These are phyloP conservation scores for Flaveria bidentis DNA, from an alignment of 129 eudicot genomes.

Conservation along the genomic window DNA sequence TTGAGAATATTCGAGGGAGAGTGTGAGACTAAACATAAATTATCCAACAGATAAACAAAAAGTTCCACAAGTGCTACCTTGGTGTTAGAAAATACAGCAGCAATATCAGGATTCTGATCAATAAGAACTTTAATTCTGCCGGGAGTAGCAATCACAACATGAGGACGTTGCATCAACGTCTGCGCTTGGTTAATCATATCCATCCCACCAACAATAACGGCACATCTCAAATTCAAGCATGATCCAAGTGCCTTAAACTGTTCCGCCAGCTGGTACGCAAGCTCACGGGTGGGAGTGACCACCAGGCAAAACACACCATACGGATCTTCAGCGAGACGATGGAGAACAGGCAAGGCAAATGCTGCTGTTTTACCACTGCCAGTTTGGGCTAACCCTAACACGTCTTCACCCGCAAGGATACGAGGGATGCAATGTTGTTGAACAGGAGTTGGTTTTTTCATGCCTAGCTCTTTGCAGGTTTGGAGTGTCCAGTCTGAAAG, in stretches of 20 bases:
- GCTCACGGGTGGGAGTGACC: constrained; percentile 82
- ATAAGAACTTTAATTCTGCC: constrained; percentile 78
- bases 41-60: background rate
- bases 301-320: constrained; percentile 83
- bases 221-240: constrained; percentile 58
- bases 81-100: constrained; percentile 67
- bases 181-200: constrained; percentile 68
- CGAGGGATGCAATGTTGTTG: constrained; percentile 79
- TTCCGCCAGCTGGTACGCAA: constrained; percentile 88
- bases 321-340: constrained; percentile 63
- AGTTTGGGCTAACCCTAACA: constrained; percentile 77
- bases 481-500: constrained; percentile 67
- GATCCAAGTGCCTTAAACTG: constrained; percentile 91
- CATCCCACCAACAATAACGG: constrained; percentile 85
- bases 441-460: constrained; percentile 80
- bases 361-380: constrained; percentile 95
- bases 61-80: constrained; percentile 48
- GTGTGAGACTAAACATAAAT: background rate
- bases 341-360: constrained; percentile 78
- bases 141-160: constrained; percentile 82
- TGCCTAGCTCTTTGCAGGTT: constrained; percentile 78
- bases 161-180: constrained; percentile 69
- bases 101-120: constrained; percentile 74
- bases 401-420: constrained; percentile 68
- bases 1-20: background rate